Conservation (phyloP, 1,284 basidiomycete genomes). For the Ustilago tritici region DNA sequence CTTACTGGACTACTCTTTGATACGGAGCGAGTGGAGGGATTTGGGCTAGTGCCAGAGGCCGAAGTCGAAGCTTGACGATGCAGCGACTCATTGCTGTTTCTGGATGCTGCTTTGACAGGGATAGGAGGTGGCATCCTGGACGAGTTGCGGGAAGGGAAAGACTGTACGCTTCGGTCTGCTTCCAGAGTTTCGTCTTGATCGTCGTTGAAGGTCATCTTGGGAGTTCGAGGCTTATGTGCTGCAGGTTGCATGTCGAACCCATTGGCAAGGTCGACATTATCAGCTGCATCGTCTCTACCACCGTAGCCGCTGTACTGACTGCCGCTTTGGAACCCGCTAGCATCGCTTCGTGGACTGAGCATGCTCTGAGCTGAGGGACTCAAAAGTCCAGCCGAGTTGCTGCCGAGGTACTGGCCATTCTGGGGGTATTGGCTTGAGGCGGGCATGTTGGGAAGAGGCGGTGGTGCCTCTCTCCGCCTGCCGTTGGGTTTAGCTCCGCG, state of each 20-base stretch:
- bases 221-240: background rate
- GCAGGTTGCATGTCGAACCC: slow-evolving; percentile 28
- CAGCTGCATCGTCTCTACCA: slow-evolving; percentile 6
- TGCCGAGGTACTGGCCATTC: slow-evolving; percentile 7
- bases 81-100: slow-evolving; percentile 35
- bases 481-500: slow-evolving; percentile 38
- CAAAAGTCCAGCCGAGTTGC: slow-evolving; percentile 24
- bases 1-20: slow-evolving; percentile 18
- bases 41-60: slow-evolving; percentile 4
- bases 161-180: background rate
- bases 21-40: background rate
- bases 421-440: slow-evolving; percentile 12
- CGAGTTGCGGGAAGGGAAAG: slow-evolving; percentile 27
- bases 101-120: slow-evolving; percentile 32
- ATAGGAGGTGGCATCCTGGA: slow-evolving; percentile 28
- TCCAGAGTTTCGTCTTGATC: background rate
- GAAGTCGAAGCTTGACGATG: slow-evolving; percentile 13
- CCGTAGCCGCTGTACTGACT: slow-evolving; percentile 46
- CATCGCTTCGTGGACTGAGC: slow-evolving; percentile 35
- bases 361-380: slow-evolving; percentile 32
- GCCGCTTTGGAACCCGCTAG: slow-evolving; percentile 39
- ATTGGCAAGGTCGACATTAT: slow-evolving; percentile 9
- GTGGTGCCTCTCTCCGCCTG: slow-evolving; percentile 38
- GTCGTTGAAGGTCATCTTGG: background rate
- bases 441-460: slow-evolving; percentile 43